Evolutionary conservation across 2,329 filamentous ascomycete species (phyloP).

Genomic region (Arachnomyces sp.): DNA sequence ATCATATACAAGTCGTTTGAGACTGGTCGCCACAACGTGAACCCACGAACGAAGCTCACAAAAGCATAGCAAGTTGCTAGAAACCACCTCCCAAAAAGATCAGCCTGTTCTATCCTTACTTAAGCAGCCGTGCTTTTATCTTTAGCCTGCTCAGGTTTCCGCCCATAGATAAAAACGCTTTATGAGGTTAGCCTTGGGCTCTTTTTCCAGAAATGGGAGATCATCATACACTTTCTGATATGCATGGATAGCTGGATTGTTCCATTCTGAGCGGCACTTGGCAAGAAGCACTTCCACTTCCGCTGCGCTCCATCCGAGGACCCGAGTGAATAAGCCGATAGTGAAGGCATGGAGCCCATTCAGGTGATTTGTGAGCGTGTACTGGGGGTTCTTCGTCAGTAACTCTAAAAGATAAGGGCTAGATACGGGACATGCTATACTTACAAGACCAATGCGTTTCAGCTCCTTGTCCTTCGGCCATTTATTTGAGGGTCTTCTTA

Average conservation of each 20-base stretch:
- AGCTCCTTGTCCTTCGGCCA: conserved; percentile 13
- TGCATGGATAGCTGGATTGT: conserved; percentile 14
- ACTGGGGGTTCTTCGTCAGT: background rate
- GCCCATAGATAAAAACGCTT: conserved; percentile 3
- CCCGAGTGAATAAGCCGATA: conserved; percentile 14
- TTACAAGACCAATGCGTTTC: conserved; percentile 6
- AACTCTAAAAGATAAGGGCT: background rate
- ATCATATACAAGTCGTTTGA: too few relatives aligned
- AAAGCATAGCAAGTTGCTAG: too few relatives aligned
- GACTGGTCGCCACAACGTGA: too few relatives aligned
- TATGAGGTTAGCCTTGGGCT: background rate
- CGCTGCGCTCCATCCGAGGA: conserved; percentile 13
- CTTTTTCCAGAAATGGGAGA: too few relatives aligned
- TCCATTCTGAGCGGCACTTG: conserved; percentile 14
- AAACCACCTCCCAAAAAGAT: too few relatives aligned
- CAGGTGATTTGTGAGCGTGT: conserved; percentile 12
- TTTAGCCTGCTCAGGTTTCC: conserved; percentile 1
- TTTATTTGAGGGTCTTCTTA: conserved; percentile 15
- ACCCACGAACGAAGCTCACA: too few relatives aligned
- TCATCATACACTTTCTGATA: conserved; percentile 11
- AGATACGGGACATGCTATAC: background rate
- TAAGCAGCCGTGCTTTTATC: too few relatives aligned
- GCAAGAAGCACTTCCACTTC: conserved; percentile 14
- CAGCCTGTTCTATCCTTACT: too few relatives aligned
- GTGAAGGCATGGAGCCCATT: conserved; percentile 14